These are phyloP conservation scores for Euphorbia corollata DNA, from an alignment of 441 rosid genomes.

Conservation along the genomic window DNA sequence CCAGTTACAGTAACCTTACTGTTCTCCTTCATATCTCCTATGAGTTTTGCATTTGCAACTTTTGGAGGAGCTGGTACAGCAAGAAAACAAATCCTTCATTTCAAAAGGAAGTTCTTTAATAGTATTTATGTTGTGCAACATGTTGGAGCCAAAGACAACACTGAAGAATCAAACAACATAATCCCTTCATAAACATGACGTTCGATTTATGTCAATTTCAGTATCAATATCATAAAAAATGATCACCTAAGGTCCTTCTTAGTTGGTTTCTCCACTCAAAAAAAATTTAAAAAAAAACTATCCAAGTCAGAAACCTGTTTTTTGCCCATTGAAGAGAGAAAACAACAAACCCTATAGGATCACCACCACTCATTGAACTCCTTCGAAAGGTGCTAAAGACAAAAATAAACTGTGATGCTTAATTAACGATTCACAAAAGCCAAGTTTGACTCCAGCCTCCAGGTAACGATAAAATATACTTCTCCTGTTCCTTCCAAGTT, in stretches of 20 bases:
- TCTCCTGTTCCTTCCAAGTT: no score
- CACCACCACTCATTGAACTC: neutral
- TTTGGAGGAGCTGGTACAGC: conserved; percentile 81
- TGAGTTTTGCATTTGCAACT: conserved; percentile 73
- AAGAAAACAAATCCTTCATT: conserved; percentile 19
- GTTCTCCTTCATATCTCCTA: conserved; percentile 85
- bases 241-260: neutral
- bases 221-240: neutral
- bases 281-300: neutral
- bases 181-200: neutral
- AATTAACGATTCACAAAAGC: neutral
- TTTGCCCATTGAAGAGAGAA: neutral
- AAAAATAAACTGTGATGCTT: neutral
- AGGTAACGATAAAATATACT: no score
- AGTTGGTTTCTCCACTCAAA: neutral
- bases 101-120: conserved; percentile 17
- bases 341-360: neutral
- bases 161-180: conserved; percentile 2
- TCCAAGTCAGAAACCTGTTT: neutral
- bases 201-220: conserved; percentile 1
- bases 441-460: neutral
- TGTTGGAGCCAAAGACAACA: conserved; percentile 10
- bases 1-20: conserved; percentile 84
- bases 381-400: neutral
- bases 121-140: conserved; percentile 21